Conservation (phyloP, 2,329 filamentous ascomycete species). For the Scedosporium apiospermum region DNA sequence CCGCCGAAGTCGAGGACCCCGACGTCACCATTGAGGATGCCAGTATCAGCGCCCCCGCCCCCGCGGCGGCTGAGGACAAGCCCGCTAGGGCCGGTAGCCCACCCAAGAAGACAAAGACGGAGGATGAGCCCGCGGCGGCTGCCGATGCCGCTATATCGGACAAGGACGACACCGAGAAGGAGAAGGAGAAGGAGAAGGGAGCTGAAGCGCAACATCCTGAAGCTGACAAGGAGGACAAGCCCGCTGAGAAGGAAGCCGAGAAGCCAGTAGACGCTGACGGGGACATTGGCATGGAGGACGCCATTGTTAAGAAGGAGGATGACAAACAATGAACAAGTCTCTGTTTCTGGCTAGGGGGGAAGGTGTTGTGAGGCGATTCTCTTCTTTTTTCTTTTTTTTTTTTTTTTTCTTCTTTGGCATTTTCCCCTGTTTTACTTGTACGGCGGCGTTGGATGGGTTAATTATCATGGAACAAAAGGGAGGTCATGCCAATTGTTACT, state of each 20-base stretch:
- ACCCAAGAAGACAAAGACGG: not conserved
- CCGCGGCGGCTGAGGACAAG: conserved; percentile 31
- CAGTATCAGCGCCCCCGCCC: conserved; percentile 8
- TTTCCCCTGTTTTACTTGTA: not conserved
- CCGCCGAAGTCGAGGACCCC: conserved; percentile 28
- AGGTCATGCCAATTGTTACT: not conserved
- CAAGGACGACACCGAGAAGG: not conserved
- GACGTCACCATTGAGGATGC: conserved; percentile 40
- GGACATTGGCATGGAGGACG: conserved; percentile 6
- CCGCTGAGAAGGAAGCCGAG: not conserved
- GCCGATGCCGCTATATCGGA: conserved; percentile 23
- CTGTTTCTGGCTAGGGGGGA: not conserved
- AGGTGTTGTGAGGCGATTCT: not conserved
- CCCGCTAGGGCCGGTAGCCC: conserved; percentile 15
- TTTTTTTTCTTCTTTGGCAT: not conserved
- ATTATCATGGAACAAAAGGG: not conserved
- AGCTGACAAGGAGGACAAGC: conserved; percentile 10
- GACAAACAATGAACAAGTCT: conserved; percentile 1
- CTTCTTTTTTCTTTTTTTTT: not conserved
- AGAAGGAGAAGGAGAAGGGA: conserved; percentile 4
- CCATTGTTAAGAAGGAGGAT: conserved; percentile 5
- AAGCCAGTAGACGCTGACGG: conserved; percentile 7
- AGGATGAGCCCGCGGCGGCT: conserved; percentile 7
- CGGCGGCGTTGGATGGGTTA: not conserved
- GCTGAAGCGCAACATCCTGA: conserved; percentile 5